These are phyloP conservation scores for Lentinus polychrous DNA, from an alignment of 1,284 basidiomycete species.

Conservation along the genomic window DNA sequence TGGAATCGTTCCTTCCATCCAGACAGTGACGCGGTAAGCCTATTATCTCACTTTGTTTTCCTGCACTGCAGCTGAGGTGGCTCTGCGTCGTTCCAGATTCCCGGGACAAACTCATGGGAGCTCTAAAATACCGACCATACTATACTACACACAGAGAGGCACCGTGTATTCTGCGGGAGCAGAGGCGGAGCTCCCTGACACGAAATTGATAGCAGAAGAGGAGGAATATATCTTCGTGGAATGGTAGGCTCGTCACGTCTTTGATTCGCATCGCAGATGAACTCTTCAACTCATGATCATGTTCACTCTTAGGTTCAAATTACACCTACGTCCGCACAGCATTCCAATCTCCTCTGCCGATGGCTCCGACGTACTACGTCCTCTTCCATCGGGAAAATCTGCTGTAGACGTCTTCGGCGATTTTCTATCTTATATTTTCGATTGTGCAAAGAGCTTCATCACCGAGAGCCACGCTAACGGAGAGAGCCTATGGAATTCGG, in stretches of 20 bases:
- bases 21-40: conserved; percentile 68
- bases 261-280: neutral
- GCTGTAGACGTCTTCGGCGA: conserved; percentile 44
- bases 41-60: neutral
- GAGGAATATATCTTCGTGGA: conserved; percentile 40
- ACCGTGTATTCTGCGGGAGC: conserved; percentile 42
- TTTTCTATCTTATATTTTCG: conserved; percentile 42
- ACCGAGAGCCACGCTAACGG: conserved; percentile 40
- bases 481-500: conserved; percentile 28
- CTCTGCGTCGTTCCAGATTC: too few relatives aligned
- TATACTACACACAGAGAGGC: conserved; percentile 46
- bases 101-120: conserved; percentile 37
- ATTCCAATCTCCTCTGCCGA: too few relatives aligned
- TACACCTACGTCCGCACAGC: conserved; percentile 43
- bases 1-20: conserved; percentile 19
- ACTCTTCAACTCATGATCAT: too few relatives aligned
- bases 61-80: too few relatives aligned
- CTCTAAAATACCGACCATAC: conserved; percentile 49
- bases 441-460: conserved; percentile 40
- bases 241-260: conserved; percentile 32
- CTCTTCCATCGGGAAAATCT: conserved; percentile 39
- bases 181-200: conserved; percentile 37
- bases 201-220: conserved; percentile 36
- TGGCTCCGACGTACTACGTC: conserved; percentile 30
- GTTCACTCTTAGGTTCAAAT: conserved; percentile 63